phyloP scores from a whole-genome alignment of 1,139 yeast genomes.

The Diutina siamensis region DNA sequence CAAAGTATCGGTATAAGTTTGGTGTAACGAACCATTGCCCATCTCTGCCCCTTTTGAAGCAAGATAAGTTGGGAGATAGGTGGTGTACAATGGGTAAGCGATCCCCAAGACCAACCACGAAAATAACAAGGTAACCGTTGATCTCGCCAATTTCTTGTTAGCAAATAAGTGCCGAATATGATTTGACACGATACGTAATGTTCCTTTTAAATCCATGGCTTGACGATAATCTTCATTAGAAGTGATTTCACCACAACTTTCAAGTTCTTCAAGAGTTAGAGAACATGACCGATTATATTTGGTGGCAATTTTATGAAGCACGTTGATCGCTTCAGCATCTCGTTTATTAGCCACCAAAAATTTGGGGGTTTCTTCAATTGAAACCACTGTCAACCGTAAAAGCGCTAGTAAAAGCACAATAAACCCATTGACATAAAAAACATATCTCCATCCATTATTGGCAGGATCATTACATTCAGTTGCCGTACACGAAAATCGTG shows the following conservation, averaged over 20 bases:
- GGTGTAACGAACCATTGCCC: neutral
- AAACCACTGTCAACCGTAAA: conserved; percentile 32
- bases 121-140: conserved; percentile 27
- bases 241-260: conserved; percentile 30
- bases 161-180: conserved; percentile 28
- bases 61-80: conserved; percentile 29
- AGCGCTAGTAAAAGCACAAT: conserved; percentile 35
- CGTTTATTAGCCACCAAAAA: conserved; percentile 39
- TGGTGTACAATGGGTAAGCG: conserved; percentile 21
- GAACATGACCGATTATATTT: conserved; percentile 31
- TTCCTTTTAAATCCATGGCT: conserved; percentile 3
- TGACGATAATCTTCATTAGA: conserved; percentile 11
- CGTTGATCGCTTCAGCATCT: conserved; percentile 37
- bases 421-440: neutral
- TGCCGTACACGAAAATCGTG: neutral
- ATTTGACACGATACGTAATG: conserved; percentile 11
- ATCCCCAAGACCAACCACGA: conserved; percentile 23
- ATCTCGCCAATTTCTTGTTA: conserved; percentile 24
- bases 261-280: conserved; percentile 33
- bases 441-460: conserved; percentile 5
- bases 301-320: conserved; percentile 25
- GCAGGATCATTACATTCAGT: neutral
- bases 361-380: conserved; percentile 47
- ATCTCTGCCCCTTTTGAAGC: conserved; percentile 21
- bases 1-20: conserved; percentile 13